Evolutionary conservation across 1,284 basidiomycete genomes (phyloP), one percentile per base, ranked within the genome.

Genomic region (Sphaerobolus stellatus): DNA sequence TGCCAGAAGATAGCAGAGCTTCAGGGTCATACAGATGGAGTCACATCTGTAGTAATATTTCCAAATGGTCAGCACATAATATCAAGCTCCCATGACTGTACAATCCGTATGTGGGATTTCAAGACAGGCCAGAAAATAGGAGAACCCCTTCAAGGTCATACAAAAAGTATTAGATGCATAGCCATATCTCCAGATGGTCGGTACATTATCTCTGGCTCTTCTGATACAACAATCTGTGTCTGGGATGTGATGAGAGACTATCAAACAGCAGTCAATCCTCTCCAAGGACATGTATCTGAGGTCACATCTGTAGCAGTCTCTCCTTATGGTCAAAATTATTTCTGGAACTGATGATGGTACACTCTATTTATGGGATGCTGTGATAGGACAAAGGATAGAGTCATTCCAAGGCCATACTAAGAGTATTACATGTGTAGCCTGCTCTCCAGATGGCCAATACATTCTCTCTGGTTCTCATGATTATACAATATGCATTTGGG

Each of bases 41-140:
- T 52, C 4, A 45, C 18, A 8, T 27, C 25, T n/a, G 14, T 47
- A 13, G 56, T 62, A 3, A 65, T 69, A 59, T 70, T 69, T 24
- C 69, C 68, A 41, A 49, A 71, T 52, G 65, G 69, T 45, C 62
- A 57, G 20, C 62, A 61, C 27, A 61, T 71, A 46, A 67, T 68
- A 18, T 70, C 68, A 18, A 65, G 67, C 1, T 68, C 68, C 1
- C 9, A 8, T 5, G 69, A 71, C 49, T 62, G 61, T 40, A 68
- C 68, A 2, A 65, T 71, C 50, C 62, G 67, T 54, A 48, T 68
- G 53, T 68, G 68, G 67, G 53, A 55, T 27, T 65, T 71, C 18
- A 60, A 67, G 47, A 74, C n/a, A n/a, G n/a, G n/a, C n/a, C n/a
- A n/a, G n/a, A n/a, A n/a, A n/a, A n/a, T n/a, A n/a, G n/a, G n/a